Evolutionary conservation across 768 basidiomycete species (phyloP).

Genomic region (Calvatia gigantea): DNA sequence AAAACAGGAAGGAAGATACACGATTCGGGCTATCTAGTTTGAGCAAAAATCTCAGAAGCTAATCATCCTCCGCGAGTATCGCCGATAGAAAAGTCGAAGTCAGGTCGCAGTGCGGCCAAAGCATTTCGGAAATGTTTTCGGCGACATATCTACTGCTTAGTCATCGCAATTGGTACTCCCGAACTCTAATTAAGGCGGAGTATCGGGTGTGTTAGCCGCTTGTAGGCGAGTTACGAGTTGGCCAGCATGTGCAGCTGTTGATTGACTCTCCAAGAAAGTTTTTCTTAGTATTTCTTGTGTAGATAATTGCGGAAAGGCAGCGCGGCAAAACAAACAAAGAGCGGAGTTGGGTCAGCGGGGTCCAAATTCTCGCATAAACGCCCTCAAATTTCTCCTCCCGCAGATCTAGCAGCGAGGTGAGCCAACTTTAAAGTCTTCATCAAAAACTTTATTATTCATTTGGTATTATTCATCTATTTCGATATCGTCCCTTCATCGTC

Average conservation of each 20-base stretch:
- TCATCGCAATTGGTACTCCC: conserved; percentile 3
- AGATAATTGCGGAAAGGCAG: conserved; percentile 6
- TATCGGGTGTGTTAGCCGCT: background rate
- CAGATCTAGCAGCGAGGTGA: conserved; percentile 63
- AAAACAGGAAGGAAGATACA: no score
- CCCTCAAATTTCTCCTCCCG: conserved; percentile 50
- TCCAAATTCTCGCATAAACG: conserved; percentile 32
- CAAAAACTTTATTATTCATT: conserved; percentile 57
- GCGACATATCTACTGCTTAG: conserved; percentile 18
- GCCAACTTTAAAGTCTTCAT: conserved; percentile 61
- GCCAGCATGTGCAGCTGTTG: background rate
- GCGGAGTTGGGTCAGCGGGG: conserved; percentile 30
- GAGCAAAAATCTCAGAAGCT: background rate
- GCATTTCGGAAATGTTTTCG: background rate
- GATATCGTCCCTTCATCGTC: conserved; percentile 22
- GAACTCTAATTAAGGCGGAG: conserved; percentile 14
- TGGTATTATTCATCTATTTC: conserved; percentile 33
- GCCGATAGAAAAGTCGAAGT: background rate
- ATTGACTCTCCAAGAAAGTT: background rate
- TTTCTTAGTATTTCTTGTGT: conserved; percentile 2
- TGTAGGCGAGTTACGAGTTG: background rate
- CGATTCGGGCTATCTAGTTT: background rate
- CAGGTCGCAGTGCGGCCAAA: background rate
- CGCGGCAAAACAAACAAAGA: conserved; percentile 26
- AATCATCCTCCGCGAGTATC: conserved; percentile 1